Percentiles rank a stretch among this genome's conserved stretches.
Conservation (phyloP, 805 yeast species). For the Kazachstania viticola region DNA sequence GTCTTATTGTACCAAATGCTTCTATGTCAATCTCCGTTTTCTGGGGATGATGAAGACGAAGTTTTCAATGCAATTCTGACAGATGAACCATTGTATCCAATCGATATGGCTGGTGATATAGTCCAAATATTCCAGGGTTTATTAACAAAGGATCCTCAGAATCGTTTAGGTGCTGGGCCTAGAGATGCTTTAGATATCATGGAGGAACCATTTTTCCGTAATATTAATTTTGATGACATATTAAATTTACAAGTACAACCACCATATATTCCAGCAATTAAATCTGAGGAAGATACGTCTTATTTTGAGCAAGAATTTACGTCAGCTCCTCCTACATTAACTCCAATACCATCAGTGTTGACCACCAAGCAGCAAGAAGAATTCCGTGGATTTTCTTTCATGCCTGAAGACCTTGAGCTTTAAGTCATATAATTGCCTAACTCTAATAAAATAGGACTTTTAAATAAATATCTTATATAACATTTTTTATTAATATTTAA, state of each 20-base stretch:
- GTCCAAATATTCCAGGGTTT: slow-evolving; percentile 88
- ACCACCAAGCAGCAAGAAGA: slow-evolving; percentile 87
- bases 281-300: slow-evolving; percentile 79
- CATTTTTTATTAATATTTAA: too few species aligned
- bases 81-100: slow-evolving; percentile 94
- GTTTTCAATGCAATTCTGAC: slow-evolving; percentile 91
- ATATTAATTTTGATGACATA: slow-evolving; percentile 83
- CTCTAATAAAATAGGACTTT: too few species aligned
- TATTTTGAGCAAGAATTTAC: slow-evolving; percentile 94
- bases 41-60: slow-evolving; percentile 95
- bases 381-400: slow-evolving; percentile 92
- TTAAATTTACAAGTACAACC: slow-evolving; percentile 62
- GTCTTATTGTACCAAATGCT: slow-evolving; percentile 93
- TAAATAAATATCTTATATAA: too few species aligned
- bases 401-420: slow-evolving; percentile 43
- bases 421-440: too few species aligned
- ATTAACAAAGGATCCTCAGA: slow-evolving; percentile 75
- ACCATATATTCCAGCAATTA: slow-evolving; percentile 82
- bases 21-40: slow-evolving; percentile 90
- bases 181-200: slow-evolving; percentile 87
- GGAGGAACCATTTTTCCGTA: slow-evolving; percentile 89
- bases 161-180: slow-evolving; percentile 78
- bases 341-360: slow-evolving; percentile 84
- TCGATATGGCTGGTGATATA: slow-evolving; percentile 93
- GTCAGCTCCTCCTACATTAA: slow-evolving; percentile 83